Conservation (phyloP, 2,329 filamentous ascomycete species). For the Geosmithia flava region DNA sequence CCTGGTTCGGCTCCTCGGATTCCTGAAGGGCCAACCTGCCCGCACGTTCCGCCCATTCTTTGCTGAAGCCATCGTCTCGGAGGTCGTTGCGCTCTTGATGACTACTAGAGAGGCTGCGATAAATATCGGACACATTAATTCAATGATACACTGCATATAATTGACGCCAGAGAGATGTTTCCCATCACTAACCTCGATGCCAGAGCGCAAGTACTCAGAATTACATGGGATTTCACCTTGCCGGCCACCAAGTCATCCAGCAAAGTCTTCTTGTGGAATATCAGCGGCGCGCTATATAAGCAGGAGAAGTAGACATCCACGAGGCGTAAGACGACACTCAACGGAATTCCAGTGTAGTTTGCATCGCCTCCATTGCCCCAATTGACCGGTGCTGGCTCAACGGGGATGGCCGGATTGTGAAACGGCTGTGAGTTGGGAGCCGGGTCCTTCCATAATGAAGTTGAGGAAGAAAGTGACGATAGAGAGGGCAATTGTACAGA, state of each 20-base stretch:
- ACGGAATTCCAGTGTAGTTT: not conserved
- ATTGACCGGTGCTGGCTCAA: not conserved
- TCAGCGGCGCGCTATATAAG: not conserved
- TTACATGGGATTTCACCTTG: not conserved
- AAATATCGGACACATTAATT: too few relatives aligned
- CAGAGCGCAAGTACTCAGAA: not conserved
- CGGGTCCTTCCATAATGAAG: not conserved
- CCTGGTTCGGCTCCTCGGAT: not conserved
- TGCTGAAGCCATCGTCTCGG: not conserved
- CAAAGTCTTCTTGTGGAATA: not conserved
- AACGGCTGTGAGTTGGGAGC: not conserved
- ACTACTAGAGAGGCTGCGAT: not conserved
- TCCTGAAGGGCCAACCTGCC: not conserved
- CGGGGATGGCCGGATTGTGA: not conserved
- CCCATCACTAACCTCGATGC: not conserved
- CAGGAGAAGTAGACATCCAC: constrained; percentile 1
- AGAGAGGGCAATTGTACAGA: not conserved
- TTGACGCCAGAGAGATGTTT: too few relatives aligned
- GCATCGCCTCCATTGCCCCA: not conserved
- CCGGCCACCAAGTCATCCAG: not conserved
- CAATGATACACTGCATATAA: too few relatives aligned
- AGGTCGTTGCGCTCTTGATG: not conserved
- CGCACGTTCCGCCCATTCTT: not conserved
- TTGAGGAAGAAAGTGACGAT: not conserved
- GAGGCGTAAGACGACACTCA: not conserved